Evolutionary conservation across 805 yeast species (phyloP).

Genomic region (Saturnispora halmiae): DNA sequence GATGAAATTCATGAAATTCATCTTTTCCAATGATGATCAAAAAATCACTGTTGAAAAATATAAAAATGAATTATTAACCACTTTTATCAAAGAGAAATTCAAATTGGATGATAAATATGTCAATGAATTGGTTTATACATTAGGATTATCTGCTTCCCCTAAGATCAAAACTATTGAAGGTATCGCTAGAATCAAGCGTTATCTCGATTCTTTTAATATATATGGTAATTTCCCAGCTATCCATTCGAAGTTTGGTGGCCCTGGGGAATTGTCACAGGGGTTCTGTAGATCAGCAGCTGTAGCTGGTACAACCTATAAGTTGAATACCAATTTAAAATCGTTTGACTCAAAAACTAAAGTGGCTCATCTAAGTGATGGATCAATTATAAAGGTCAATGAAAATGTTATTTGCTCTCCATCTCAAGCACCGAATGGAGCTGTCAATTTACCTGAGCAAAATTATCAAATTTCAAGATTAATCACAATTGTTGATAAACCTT

Average conservation of each 20-base stretch:
- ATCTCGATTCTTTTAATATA: slow-evolving; percentile 74
- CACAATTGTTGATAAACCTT: slow-evolving; percentile 75
- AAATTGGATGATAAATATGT: slow-evolving; percentile 65
- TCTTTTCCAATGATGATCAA: slow-evolving; percentile 50
- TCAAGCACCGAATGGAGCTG: slow-evolving; percentile 39
- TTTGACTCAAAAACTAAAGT: slow-evolving; percentile 59
- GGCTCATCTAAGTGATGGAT: slow-evolving; percentile 70
- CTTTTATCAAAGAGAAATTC: slow-evolving; percentile 56
- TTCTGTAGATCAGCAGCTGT: slow-evolving; percentile 97
- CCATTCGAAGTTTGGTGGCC: slow-evolving; percentile 89
- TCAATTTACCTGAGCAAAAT: slow-evolving; percentile 36
- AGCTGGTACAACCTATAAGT: slow-evolving; percentile 89
- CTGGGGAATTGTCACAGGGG: slow-evolving; percentile 93
- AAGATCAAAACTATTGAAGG: slow-evolving; percentile 65
- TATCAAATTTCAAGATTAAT: slow-evolving; percentile 65
- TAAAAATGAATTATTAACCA: slow-evolving; percentile 45
- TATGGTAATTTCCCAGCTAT: slow-evolving; percentile 93
- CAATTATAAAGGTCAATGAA: slow-evolving; percentile 66
- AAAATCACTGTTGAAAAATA: slow-evolving; percentile 31
- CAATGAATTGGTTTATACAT: slow-evolving; percentile 75
- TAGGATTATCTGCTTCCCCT: slow-evolving; percentile 65
- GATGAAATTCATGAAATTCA: slow-evolving; percentile 89
- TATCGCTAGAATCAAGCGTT: slow-evolving; percentile 71
- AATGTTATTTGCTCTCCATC: slow-evolving; percentile 71
- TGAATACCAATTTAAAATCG: slow-evolving; percentile 55